Evolutionary conservation across 352 stramenopile species (phyloP).

Genomic region (Pseudoperonospora humuli): DNA sequence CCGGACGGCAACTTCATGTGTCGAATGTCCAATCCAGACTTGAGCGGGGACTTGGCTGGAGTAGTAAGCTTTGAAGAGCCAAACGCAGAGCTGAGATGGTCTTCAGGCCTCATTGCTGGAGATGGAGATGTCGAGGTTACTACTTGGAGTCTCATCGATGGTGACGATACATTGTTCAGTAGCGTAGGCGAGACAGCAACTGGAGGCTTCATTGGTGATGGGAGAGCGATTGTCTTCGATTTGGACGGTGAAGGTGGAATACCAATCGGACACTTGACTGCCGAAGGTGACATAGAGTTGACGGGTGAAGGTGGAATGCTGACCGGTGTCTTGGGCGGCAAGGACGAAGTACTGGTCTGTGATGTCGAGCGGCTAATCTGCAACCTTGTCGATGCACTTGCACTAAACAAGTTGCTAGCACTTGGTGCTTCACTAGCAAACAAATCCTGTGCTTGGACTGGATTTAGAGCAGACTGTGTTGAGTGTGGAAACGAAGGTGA

Average conservation of each 20-base stretch:
- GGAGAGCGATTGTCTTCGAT: not conserved
- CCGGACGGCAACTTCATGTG: constrained; percentile 17
- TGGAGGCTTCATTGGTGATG: constrained; percentile 9
- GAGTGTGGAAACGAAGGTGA: not conserved
- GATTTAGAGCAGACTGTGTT: constrained; percentile 7
- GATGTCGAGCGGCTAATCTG: not conserved
- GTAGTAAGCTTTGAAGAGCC: constrained; percentile 17
- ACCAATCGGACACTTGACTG: constrained; percentile 1
- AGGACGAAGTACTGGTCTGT: not conserved
- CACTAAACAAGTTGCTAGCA: constrained; percentile 33
- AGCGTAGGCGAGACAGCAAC: not conserved
- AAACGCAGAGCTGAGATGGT: constrained; percentile 11
- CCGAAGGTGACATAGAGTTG: constrained; percentile 2
- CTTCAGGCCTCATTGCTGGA: constrained; percentile 14
- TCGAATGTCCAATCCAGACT: constrained; percentile 15
- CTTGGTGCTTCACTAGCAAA: constrained; percentile 28
- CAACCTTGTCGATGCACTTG: constrained; percentile 4
- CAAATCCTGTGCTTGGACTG: constrained; percentile 23
- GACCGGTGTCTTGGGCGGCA: constrained; percentile 5
- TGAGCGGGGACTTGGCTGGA: constrained; percentile 14
- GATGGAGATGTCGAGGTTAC: constrained; percentile 14
- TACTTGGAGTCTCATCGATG: constrained; percentile 8
- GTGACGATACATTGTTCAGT: constrained; percentile 6
- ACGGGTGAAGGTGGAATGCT: constrained; percentile 2
- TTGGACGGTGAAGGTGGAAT: constrained; percentile 5